These are phyloP conservation scores for Lodderomyces margitis DNA, from an alignment of 1,139 yeast genomes.

Conservation along the genomic window DNA sequence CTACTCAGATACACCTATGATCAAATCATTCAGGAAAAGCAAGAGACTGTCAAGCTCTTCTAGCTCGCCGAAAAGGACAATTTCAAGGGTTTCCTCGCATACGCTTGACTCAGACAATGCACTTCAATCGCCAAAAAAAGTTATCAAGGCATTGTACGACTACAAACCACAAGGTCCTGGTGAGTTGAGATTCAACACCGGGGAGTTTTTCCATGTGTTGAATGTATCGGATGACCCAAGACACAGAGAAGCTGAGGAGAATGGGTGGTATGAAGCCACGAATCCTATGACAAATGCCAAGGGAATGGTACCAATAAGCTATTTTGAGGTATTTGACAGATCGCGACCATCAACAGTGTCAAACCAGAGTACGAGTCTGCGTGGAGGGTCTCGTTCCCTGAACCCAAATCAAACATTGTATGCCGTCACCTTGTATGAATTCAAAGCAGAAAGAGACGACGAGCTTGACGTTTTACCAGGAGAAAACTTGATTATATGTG, in stretches of 20 bases:
- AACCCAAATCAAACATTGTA: conserved; percentile 36
- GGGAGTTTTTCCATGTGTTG: conserved; percentile 81
- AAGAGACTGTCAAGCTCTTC: conserved; percentile 42
- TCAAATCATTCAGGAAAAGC: conserved; percentile 43
- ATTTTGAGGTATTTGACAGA: conserved; percentile 78
- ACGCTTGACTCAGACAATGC: conserved; percentile 15
- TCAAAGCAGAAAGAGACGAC: conserved; percentile 85
- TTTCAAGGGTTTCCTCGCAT: conserved; percentile 32
- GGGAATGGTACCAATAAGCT: conserved; percentile 86
- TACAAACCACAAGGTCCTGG: conserved; percentile 81
- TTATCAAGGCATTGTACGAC: conserved; percentile 77
- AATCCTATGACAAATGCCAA: conserved; percentile 75
- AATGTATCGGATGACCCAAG: conserved; percentile 45
- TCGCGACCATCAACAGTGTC: conserved; percentile 33
- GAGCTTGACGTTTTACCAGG: conserved; percentile 84
- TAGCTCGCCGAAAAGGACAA: conserved; percentile 34
- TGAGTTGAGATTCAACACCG: conserved; percentile 73
- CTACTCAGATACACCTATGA: too few species aligned
- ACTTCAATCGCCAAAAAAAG: conserved; percentile 65
- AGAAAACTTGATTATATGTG: conserved; percentile 87
- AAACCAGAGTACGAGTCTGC: conserved; percentile 11
- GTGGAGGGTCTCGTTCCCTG: background rate
- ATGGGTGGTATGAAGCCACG: conserved; percentile 85
- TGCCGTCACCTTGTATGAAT: conserved; percentile 65
- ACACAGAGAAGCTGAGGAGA: conserved; percentile 27